Evolutionary conservation across 371 early-diverging fungal species (phyloP), one percentile per base, ranked within the genome.

Genomic region (Circinella umbellata): DNA sequence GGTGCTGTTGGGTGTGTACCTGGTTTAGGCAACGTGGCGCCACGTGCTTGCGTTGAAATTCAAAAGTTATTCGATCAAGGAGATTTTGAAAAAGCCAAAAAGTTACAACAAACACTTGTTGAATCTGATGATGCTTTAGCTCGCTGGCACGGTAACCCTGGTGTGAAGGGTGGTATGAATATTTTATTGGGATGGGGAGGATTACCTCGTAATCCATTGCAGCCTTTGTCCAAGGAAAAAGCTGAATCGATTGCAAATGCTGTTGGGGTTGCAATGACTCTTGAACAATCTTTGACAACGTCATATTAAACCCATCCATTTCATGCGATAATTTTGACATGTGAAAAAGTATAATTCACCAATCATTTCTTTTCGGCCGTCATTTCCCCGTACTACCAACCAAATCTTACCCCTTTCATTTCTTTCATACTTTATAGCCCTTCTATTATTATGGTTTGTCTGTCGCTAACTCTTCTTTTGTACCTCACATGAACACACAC

Each of bases 101-200:
- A 67, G 6, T 68, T 84, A 55, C 84, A 84, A 65, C 55, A 66
- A 17, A 64, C 76, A 57, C 42, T 84, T n/a, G 82, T 81, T 9
- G 73, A 76, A 51, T 75, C 80, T 1, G 84, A 84, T 68, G 78
- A 84, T 73, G 82, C 82, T 18, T 46, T 80, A 18, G 75, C 74
- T 38, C 73, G 84, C 64, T 84, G 82, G 82, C 70, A 76, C 62
- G 84, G 84, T 54, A 64, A 81, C 42, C 74, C 84, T 13, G 84
- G 84, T 51, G 62, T 70, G 17, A 84, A 84, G 71, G 76, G 73
- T 17, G 75, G 70, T 65, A 76, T 84, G 74, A 66, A 79, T 3
- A 38, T 46, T 4, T 53, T 64, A 20, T 51, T 77, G 14, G 80
- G 82, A 4, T 81, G 80, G 64, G 84, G 84, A 6, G 81, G 81